Evolutionary conservation across 1,284 basidiomycete genomes (phyloP).

Genomic region (Rhizoctonia solani): DNA sequence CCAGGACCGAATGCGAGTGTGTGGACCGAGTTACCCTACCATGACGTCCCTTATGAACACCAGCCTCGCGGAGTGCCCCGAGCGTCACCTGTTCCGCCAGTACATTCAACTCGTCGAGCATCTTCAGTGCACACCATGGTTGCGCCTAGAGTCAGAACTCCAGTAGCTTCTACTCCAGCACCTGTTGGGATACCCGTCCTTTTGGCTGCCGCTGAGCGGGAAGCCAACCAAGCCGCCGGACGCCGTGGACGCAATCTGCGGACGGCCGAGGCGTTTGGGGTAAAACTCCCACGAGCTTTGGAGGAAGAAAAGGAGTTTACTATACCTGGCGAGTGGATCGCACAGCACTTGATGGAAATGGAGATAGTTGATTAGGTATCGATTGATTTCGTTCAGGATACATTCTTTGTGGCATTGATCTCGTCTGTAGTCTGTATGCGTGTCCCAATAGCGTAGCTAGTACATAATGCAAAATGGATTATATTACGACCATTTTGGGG

Average conservation of each 20-base stretch:
- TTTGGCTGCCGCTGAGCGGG: conserved; percentile 59
- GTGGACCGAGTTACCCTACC: conserved; percentile 32
- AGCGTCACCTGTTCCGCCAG: not conserved
- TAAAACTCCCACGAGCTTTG: conserved; percentile 53
- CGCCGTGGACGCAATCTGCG: conserved; percentile 55
- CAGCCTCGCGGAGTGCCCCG: conserved; percentile 4
- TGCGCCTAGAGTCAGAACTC: conserved; percentile 30
- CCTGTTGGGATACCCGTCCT: conserved; percentile 45
- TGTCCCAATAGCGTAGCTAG: not conserved
- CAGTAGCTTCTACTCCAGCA: conserved; percentile 38
- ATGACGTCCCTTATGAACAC: conserved; percentile 29
- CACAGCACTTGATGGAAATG: not conserved
- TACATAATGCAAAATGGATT: not conserved
- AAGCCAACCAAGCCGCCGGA: conserved; percentile 50
- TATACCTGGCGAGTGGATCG: conserved; percentile 46
- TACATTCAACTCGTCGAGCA: not conserved
- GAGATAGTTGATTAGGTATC: not conserved
- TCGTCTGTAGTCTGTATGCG: not conserved
- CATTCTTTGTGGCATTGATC: not conserved
- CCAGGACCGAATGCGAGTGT: not conserved
- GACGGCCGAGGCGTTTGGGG: conserved; percentile 60
- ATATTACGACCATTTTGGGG: not conserved
- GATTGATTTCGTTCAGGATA: not conserved
- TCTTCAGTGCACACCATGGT: not conserved
- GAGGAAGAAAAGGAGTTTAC: conserved; percentile 56